A percentile compares a stretch with the other conserved stretches of the same genome.
Conservation (phyloP, 345 rosid genomes). For the Ricinus communis region DNA sequence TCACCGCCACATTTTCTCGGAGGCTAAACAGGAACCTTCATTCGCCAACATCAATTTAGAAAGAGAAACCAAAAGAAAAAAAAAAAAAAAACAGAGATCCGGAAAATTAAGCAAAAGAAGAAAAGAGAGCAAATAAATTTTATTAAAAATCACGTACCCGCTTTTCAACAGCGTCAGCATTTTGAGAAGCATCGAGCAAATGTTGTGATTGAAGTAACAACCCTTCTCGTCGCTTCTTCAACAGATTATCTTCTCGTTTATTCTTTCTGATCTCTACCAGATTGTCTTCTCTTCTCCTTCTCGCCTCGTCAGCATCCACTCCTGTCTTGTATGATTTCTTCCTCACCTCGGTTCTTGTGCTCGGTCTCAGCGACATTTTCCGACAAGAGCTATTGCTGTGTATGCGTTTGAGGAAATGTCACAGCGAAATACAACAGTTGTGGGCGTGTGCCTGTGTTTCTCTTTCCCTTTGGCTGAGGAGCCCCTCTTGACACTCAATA, state of each 20-base stretch:
- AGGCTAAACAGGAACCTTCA: not conserved
- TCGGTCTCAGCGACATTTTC: conserved; percentile 48
- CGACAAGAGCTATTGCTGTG: not conserved
- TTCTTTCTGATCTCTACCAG: conserved; percentile 55
- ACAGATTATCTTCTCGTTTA: conserved; percentile 46
- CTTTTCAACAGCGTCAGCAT: conserved; percentile 25
- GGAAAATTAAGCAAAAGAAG: conserved; percentile 1
- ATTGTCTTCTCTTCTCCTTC: conserved; percentile 55
- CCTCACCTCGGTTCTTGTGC: conserved; percentile 36
- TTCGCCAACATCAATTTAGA: not conserved
- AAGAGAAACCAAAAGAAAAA: conserved; percentile 4
- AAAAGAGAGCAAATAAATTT: no score
- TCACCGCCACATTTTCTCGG: not conserved
- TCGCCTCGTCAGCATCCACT: conserved; percentile 44
- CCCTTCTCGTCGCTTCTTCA: conserved; percentile 54
- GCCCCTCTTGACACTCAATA: no score
- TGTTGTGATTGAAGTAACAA: conserved; percentile 16
- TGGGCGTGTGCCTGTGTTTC: no score
- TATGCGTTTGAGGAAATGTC: conserved; percentile 18
- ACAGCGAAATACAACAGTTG: not conserved
- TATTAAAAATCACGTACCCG: conserved; percentile 1
- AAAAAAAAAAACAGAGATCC: conserved; percentile 6
- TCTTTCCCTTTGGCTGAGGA: no score
- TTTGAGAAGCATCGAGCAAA: conserved; percentile 21
- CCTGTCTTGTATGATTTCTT: conserved; percentile 50